phyloP scores from a whole-genome alignment of 306 rosid species.

The Sicyos edulis region DNA sequence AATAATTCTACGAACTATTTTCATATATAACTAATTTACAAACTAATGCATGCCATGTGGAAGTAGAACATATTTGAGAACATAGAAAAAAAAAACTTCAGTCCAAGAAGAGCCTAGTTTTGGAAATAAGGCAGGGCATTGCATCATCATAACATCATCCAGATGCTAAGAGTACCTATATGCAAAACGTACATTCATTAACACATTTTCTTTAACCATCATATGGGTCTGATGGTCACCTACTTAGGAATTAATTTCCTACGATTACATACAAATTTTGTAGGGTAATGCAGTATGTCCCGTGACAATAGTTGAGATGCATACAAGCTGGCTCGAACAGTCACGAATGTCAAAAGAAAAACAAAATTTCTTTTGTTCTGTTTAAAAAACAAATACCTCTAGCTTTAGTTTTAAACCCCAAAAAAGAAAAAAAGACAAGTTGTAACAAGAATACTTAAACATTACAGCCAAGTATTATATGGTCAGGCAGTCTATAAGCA shows the following conservation, averaged over 20 bases:
- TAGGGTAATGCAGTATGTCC: no score
- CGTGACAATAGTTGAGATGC: no score
- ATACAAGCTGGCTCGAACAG: no score
- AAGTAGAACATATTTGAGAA: neutral
- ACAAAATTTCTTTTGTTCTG: neutral
- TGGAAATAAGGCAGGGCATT: neutral
- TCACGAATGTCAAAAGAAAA: neutral
- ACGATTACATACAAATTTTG: no score
- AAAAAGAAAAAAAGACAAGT: constrained; percentile 1
- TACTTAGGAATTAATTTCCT: no score
- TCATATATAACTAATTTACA: neutral
- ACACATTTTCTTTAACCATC: neutral
- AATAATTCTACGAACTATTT: neutral
- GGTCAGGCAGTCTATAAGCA: no score
- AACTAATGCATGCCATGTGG: constrained; percentile 5
- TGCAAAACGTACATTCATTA: neutral
- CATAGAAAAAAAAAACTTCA: neutral
- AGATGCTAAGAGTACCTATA: neutral
- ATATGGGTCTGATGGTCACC: no score
- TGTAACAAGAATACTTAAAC: neutral
- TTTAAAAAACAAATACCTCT: neutral
- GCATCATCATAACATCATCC: neutral
- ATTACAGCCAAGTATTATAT: no score
- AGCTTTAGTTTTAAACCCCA: neutral
- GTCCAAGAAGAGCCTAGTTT: neutral